These are phyloP conservation scores for Chalara sp. DNA, from an alignment of 2,329 filamentous ascomycete species.

Conservation along the genomic window DNA sequence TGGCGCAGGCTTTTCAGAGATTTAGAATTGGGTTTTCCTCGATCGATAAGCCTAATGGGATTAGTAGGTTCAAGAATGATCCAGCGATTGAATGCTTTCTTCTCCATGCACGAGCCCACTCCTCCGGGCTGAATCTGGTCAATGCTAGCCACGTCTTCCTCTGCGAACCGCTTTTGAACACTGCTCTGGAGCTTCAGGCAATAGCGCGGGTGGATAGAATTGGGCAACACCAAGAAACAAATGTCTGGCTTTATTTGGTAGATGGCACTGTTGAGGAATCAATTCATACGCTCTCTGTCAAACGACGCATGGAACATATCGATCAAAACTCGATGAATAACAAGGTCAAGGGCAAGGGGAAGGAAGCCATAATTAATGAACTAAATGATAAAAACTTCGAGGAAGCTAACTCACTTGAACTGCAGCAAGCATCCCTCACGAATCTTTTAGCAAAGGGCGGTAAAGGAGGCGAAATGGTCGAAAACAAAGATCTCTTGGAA, in stretches of 20 bases:
- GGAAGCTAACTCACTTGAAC: conserved; percentile 74
- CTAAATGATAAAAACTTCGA: conserved; percentile 51
- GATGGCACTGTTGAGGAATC: conserved; percentile 85
- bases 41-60: conserved; percentile 62
- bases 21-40: conserved; percentile 69
- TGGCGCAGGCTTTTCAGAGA: conserved; percentile 60
- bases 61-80: conserved; percentile 71
- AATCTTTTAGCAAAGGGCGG: conserved; percentile 65
- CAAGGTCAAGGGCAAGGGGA: conserved; percentile 31
- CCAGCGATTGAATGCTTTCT: conserved; percentile 74
- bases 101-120: conserved; percentile 81
- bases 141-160: conserved; percentile 93
- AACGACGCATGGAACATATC: conserved; percentile 73
- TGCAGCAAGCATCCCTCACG: conserved; percentile 65
- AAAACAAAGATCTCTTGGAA: conserved; percentile 74
- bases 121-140: conserved; percentile 83
- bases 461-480: conserved; percentile 72
- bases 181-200: conserved; percentile 87
- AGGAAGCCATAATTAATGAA: conserved; percentile 22
- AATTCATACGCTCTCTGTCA: conserved; percentile 81
- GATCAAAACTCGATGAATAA: conserved; percentile 32
- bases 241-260: conserved; percentile 93
- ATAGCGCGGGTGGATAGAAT: conserved; percentile 94
- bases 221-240: conserved; percentile 80
- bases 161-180: conserved; percentile 89